A percentile compares a stretch with the other conserved stretches of the same genome.
Conservation (phyloP, 352 stramenopile genomes). For the Thraustochytrium sp. region DNA sequence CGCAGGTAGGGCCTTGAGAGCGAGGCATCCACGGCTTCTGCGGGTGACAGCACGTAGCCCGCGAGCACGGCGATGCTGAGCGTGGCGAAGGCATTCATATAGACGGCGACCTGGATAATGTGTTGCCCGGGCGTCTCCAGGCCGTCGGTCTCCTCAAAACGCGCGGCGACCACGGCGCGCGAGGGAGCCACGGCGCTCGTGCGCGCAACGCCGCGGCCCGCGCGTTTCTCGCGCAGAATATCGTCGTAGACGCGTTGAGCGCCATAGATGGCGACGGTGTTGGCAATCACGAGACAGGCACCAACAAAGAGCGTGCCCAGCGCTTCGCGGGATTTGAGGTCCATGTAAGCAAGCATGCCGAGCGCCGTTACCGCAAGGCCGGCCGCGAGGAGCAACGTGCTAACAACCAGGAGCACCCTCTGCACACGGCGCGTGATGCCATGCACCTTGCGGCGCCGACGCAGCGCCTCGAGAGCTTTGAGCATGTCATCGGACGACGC, state of each 20-base stretch:
- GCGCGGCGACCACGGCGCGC: not conserved
- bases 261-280: not conserved
- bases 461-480: not conserved
- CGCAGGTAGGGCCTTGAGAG: not conserved
- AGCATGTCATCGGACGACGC: not conserved
- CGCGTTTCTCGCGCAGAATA: not conserved
- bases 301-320: not conserved
- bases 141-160: not conserved
- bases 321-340: not conserved
- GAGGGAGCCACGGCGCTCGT: not conserved
- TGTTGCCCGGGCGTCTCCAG: constrained; percentile 20
- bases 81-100: not conserved
- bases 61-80: not conserved
- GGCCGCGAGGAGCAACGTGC: not conserved
- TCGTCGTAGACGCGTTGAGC: constrained; percentile 10
- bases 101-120: constrained; percentile 8
- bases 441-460: not conserved
- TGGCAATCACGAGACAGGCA: not conserved
- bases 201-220: not conserved
- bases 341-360: not conserved
- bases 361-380: not conserved
- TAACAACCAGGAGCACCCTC: not conserved
- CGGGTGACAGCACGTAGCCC: not conserved
- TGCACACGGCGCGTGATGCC: not conserved
- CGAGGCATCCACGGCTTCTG: not conserved